A percentile compares a stretch with the other conserved stretches of the same genome.
phyloP scores from a whole-genome alignment of 768 basidiomycete genomes.

The Mycena maculata region DNA sequence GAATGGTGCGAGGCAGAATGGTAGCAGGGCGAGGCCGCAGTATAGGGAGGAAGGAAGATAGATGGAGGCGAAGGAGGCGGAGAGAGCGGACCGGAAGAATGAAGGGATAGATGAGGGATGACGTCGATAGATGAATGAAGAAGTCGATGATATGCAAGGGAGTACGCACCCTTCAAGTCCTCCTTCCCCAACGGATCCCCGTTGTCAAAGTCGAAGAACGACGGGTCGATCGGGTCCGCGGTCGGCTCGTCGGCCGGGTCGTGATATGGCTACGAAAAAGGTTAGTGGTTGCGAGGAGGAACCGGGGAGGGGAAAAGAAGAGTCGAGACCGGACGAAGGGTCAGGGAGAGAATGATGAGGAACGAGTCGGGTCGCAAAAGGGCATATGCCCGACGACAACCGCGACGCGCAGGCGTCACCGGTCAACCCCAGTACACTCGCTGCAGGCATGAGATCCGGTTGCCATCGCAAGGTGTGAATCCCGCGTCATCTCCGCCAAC shows the following conservation, averaged over 20 bases:
- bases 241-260: slow-evolving; percentile 91
- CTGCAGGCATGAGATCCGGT: too few species aligned
- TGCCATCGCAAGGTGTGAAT: too few species aligned
- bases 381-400: too few species aligned
- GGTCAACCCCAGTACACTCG: too few species aligned
- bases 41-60: not conserved
- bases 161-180: slow-evolving; percentile 68
- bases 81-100: not conserved
- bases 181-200: slow-evolving; percentile 74
- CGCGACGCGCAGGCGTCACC: too few species aligned
- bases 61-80: not conserved
- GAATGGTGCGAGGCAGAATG: too few species aligned
- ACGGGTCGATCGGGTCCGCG: slow-evolving; percentile 78
- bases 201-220: slow-evolving; percentile 87
- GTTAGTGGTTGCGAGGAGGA: not conserved
- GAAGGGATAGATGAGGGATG: not conserved
- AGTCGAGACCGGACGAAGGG: too few species aligned
- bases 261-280: slow-evolving; percentile 74
- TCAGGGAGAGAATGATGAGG: too few species aligned
- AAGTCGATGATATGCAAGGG: too few species aligned
- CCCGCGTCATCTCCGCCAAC: too few species aligned
- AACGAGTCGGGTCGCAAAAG: too few species aligned
- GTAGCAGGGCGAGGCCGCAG: too few species aligned
- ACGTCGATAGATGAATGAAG: not conserved
- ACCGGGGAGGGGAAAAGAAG: not conserved